Base-by-base conservation (phyloP, 1,284 basidiomycete genomes). In the Macrocybe sp. region DNA sequence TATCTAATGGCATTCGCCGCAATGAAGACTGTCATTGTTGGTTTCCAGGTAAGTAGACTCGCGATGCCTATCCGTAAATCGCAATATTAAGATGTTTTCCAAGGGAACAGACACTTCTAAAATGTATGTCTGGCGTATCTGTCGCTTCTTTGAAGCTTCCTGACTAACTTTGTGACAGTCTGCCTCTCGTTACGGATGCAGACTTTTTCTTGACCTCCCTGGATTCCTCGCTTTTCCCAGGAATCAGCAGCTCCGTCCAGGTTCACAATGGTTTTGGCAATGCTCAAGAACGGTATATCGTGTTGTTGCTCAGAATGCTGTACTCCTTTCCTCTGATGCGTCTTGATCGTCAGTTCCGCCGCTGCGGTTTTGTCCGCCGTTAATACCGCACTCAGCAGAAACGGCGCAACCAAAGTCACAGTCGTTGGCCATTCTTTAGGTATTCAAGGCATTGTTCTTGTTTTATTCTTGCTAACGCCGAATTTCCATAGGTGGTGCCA, bases 381-480 rank as follows among this genome's bases (percentile, higher is more conserved):
- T 7, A 41, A 55, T n/a, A 52, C 46, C 31, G 58, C 59, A 6
- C 51, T 62, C 46, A 49, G 57, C 10, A 48, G 16, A 3, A 48
- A 59, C 37, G 45, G 42, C 3, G 53, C 57, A 2, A 59, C 45
- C 2, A 53, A 55, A 12, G 61, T 64, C 6, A 62, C 61, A 4
- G 50, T 57, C 16, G 68, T 73, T 1, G 80, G 80, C 0, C 79
- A 81, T 51, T 81, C 78, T 0, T 68, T 81, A 7, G 77, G 76
- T 72, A 48, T 9, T 5, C 38, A 34, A 10, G 31, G 33, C 12
- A 9, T 33, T 41, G 4, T 8, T 41, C 14, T 35, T 30, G n/a
- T 12, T 41, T 11, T 28, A n/a, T 33, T 22, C 7, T 4, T 29
- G 38, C 36, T 10, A 33, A 16, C 22, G 9, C 14, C 22, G 11